phyloP scores from a whole-genome alignment of 768 basidiomycete genomes.

The Boletus tylopilopsis region DNA sequence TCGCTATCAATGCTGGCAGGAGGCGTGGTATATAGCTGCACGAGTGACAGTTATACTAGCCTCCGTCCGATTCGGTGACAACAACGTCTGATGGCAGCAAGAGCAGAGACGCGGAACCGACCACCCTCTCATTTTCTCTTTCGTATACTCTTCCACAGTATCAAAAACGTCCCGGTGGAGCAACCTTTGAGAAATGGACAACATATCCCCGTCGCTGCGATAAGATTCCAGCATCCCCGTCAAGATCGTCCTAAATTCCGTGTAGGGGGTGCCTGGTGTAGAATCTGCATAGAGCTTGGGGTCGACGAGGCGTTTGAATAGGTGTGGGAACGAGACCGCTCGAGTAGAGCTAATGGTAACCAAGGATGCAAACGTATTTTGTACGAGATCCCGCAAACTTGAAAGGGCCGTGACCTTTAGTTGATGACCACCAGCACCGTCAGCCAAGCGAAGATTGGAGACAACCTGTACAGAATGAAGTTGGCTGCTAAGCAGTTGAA shows the following conservation, averaged over 20 bases:
- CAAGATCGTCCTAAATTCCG: slow-evolving; percentile 87
- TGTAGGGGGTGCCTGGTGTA: slow-evolving; percentile 66
- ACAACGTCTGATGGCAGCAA: slow-evolving; percentile 49
- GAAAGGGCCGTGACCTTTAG: slow-evolving; percentile 34
- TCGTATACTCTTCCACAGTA: slow-evolving; percentile 55
- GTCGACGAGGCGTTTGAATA: slow-evolving; percentile 91
- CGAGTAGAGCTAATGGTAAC: slow-evolving; percentile 80
- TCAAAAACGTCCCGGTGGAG: slow-evolving; percentile 81
- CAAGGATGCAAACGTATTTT: slow-evolving; percentile 78
- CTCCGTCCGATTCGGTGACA: slow-evolving; percentile 19
- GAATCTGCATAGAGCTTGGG: slow-evolving; percentile 50
- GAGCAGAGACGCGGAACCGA: slow-evolving; percentile 46
- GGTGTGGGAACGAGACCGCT: slow-evolving; percentile 81
- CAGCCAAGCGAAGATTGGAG: slow-evolving; percentile 39
- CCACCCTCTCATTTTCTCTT: slow-evolving; percentile 64
- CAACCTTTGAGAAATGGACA: slow-evolving; percentile 78
- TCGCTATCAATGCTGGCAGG: slow-evolving; percentile 31
- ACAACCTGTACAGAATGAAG: slow-evolving; percentile 74
- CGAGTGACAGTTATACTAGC: slow-evolving; percentile 47
- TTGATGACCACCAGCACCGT: slow-evolving; percentile 17
- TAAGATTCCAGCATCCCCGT: slow-evolving; percentile 97
- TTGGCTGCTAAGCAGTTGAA: slow-evolving; percentile 76
- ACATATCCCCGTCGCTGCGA: slow-evolving; percentile 85
- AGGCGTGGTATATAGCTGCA: slow-evolving; percentile 57
- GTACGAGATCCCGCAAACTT: slow-evolving; percentile 68